Evolutionary conservation across 2,329 filamentous ascomycete species (phyloP).

Genomic region (Parafenestella ontariensis): DNA sequence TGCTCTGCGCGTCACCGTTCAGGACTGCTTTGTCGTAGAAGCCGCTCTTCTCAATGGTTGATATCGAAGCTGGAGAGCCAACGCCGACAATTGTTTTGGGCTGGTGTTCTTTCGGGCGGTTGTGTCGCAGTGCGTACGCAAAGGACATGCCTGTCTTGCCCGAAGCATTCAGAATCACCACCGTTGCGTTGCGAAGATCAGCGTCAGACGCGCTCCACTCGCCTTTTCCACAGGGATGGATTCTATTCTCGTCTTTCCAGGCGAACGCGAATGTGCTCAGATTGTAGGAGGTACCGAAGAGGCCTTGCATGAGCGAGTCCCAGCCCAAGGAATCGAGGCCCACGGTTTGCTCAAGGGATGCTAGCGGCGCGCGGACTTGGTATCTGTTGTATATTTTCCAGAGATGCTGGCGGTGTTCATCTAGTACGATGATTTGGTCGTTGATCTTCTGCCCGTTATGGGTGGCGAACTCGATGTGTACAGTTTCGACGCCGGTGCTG

Average conservation of each 20-base stretch:
- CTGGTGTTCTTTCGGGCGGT: conserved; percentile 25
- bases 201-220: conserved; percentile 27
- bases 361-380: conserved; percentile 15
- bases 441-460: conserved; percentile 5
- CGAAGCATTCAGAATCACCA: conserved; percentile 29
- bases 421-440: conserved; percentile 49
- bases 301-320: conserved; percentile 22
- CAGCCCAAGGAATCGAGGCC: conserved; percentile 20
- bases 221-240: conserved; percentile 23
- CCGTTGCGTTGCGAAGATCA: conserved; percentile 17
- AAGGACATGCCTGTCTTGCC: conserved; percentile 33
- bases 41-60: conserved; percentile 16
- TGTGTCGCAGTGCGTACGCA: conserved; percentile 21
- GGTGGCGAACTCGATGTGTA: conserved; percentile 44
- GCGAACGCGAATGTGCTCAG: conserved; percentile 25
- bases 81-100: conserved; percentile 26
- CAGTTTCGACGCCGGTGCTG: conserved; percentile 46
- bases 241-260: conserved; percentile 18
- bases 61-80: conserved; percentile 22
- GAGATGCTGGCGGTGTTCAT: conserved; percentile 45
- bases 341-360: conserved; percentile 6
- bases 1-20: conserved; percentile 17
- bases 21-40: conserved; percentile 27
- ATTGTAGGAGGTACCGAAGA: conserved; percentile 29
- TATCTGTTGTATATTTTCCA: conserved; percentile 59